Percentiles rank a stretch among this genome's conserved stretches.
Evolutionary conservation across 179 eudicot genomes (phyloP).

Genomic region (Beta lomatogona): DNA sequence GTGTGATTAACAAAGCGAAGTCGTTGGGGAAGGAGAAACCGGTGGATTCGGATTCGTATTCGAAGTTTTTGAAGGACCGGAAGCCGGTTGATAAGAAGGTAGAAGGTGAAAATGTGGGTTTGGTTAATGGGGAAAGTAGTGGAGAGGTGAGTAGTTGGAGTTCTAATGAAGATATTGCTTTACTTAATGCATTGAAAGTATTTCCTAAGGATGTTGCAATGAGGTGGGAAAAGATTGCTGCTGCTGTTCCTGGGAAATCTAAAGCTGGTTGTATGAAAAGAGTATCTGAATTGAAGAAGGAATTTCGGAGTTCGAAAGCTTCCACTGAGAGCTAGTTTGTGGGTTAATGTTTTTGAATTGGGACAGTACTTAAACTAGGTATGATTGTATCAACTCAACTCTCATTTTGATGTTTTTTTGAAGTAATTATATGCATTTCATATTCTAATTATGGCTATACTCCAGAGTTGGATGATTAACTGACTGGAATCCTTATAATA

Average conservation of each 20-base stretch:
- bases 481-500: not conserved
- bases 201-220: conserved; percentile 80
- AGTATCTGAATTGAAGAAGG: conserved; percentile 78
- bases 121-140: conserved; percentile 28
- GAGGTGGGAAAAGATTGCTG: conserved; percentile 98
- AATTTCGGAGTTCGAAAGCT: conserved; percentile 78
- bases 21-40: conserved; percentile 71
- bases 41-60: conserved; percentile 69
- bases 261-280: conserved; percentile 88
- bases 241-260: conserved; percentile 79
- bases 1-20: conserved; percentile 69
- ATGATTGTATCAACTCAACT: conserved; percentile 9
- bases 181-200: conserved; percentile 79
- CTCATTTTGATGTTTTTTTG: conserved; percentile 12
- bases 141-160: conserved; percentile 51
- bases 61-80: conserved; percentile 74
- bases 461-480: not conserved
- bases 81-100: conserved; percentile 60
- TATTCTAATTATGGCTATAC: not conserved
- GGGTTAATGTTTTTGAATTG: not conserved
- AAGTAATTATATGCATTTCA: not conserved
- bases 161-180: conserved; percentile 74
- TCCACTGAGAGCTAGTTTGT: conserved; percentile 22
- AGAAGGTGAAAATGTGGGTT: conserved; percentile 43
- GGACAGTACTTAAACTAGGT: conserved; percentile 20